These are phyloP conservation scores for Populus trichocarpa DNA, from an alignment of 441 rosid genomes.

Conservation along the genomic window DNA sequence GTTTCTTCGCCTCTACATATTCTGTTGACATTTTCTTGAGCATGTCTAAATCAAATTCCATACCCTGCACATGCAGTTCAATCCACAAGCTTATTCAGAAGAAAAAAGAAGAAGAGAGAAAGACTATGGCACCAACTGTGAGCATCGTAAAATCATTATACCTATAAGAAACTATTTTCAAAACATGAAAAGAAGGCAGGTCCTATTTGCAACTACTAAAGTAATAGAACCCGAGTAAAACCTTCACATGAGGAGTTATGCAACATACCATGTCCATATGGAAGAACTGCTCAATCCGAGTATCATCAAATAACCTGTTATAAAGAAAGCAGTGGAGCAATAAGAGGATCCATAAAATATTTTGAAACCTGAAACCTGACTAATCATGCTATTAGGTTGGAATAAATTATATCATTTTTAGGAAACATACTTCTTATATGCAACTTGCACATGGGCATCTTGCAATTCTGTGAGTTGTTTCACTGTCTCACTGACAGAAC, in stretches of 20 bases:
- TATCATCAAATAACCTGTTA: slow-evolving; percentile 47
- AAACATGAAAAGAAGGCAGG: neutral
- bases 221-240: neutral
- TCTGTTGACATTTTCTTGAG: slow-evolving; percentile 48
- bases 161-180: neutral
- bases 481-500: slow-evolving; percentile 37
- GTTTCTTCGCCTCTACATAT: slow-evolving; percentile 64
- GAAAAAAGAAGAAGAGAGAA: neutral
- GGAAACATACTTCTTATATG: slow-evolving; percentile 49
- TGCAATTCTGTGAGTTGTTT: slow-evolving; percentile 50
- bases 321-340: slow-evolving; percentile 19
- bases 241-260: neutral
- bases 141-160: neutral
- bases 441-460: slow-evolving; percentile 50
- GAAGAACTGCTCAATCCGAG: slow-evolving; percentile 49
- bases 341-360: neutral
- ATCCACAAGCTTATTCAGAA: neutral
- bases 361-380: neutral
- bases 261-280: slow-evolving; percentile 70
- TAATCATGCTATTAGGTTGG: neutral
- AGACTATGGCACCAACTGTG: neutral
- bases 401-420: neutral
- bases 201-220: neutral
- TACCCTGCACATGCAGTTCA: slow-evolving; percentile 33
- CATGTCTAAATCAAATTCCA: slow-evolving; percentile 41